phyloP scores from a whole-genome alignment of 2,329 filamentous ascomycete genomes.

The Huntiella bhutanensis region DNA sequence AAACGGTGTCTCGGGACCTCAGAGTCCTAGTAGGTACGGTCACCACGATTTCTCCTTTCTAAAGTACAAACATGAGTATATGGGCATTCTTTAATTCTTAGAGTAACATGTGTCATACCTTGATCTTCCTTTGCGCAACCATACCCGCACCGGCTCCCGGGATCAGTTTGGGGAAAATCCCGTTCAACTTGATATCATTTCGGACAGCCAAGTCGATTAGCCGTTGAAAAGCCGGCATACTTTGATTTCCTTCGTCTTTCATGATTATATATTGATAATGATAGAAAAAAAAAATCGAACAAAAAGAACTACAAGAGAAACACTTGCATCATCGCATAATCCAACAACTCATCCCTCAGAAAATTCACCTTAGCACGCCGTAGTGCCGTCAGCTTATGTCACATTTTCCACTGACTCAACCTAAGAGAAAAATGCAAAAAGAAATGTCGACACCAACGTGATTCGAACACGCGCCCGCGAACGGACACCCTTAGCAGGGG shows the following conservation, averaged over 20 bases:
- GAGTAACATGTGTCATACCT: constrained; percentile 26
- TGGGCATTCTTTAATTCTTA: neutral
- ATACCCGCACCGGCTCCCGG: constrained; percentile 62
- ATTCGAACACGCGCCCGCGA: constrained; percentile 12
- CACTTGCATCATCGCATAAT: neutral
- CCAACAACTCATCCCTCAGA: neutral
- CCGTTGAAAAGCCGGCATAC: constrained; percentile 17
- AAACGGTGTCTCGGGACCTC: constrained; percentile 42
- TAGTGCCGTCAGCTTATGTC: no score
- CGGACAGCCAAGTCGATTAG: constrained; percentile 50
- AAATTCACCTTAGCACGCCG: no score
- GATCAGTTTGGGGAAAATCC: constrained; percentile 47
- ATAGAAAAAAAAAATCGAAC: neutral
- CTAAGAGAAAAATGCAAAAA: neutral
- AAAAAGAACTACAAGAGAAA: neutral
- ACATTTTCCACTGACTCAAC: no score
- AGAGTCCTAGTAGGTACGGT: constrained; percentile 45
- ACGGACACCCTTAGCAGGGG: constrained; percentile 11
- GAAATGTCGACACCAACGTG: constrained; percentile 11
- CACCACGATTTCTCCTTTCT: constrained; percentile 36
- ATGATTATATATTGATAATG: neutral
- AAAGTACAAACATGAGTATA: neutral
- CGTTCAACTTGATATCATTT: constrained; percentile 47
- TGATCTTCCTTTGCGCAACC: constrained; percentile 45
- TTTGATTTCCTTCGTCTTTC: neutral